Evolutionary conservation across 257 asterid species (phyloP).

Genomic region (Capsicum chinense): DNA sequence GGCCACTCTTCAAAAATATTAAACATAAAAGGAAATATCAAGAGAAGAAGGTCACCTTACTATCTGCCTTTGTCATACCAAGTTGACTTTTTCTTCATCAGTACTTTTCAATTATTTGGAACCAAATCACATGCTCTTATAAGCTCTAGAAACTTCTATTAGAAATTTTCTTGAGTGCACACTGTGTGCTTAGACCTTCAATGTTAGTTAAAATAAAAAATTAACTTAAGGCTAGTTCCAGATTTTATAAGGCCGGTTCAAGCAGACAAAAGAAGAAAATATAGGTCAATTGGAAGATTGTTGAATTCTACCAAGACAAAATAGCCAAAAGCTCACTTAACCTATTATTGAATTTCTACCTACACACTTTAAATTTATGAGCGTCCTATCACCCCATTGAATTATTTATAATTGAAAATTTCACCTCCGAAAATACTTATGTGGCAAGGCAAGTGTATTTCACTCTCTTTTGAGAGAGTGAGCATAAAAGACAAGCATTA

Average conservation of each 20-base stretch:
- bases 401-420: too few species aligned
- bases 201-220: neutral
- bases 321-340: too few species aligned
- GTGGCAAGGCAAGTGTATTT: too few species aligned
- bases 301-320: neutral
- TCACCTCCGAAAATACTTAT: too few species aligned
- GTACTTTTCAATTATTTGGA: neutral
- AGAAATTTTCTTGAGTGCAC: neutral
- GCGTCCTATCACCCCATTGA: too few species aligned
- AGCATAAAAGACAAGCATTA: too few species aligned
- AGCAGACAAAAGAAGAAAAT: constrained; percentile 16
- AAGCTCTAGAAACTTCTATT: neutral
- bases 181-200: neutral
- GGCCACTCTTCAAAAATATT: constrained; percentile 3
- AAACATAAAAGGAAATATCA: neutral
- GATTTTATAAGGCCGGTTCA: neutral
- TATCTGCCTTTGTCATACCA: constrained; percentile 1
- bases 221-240: neutral
- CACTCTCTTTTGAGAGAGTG: too few species aligned
- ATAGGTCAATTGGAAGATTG: neutral
- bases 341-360: too few species aligned
- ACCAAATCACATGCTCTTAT: constrained; percentile 8
- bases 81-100: constrained; percentile 17
- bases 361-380: too few species aligned
- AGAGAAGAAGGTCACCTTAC: constrained; percentile 20